Conservation (phyloP, 192 early-diverging fungal genomes). For the Podila horticola region DNA sequence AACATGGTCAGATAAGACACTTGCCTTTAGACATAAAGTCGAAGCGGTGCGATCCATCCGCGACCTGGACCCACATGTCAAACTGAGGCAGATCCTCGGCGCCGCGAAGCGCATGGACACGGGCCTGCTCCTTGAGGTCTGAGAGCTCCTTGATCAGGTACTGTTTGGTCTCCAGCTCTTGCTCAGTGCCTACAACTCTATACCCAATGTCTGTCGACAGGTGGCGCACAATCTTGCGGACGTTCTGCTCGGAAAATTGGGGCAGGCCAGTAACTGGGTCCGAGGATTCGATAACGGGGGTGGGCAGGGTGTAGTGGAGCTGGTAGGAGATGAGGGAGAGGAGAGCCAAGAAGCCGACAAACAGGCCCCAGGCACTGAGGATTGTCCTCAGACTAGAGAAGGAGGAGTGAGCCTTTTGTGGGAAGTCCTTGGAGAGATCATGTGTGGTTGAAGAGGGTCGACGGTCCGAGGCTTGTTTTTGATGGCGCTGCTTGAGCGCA, state of each 20-base stretch:
- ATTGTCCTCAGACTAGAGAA: constrained; percentile 27
- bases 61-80: constrained; percentile 70
- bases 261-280: constrained; percentile 33
- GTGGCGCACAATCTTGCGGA: constrained; percentile 57
- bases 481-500: constrained; percentile 45
- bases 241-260: constrained; percentile 67
- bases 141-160: constrained; percentile 17
- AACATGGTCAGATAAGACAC: not conserved
- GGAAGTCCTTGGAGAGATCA: constrained; percentile 4
- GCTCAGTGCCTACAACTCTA: constrained; percentile 63
- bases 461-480: constrained; percentile 3
- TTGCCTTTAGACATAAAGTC: constrained; percentile 78
- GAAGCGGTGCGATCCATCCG: constrained; percentile 74
- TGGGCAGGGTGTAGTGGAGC: constrained; percentile 30
- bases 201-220: constrained; percentile 67
- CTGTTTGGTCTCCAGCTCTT: constrained; percentile 39
- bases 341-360: constrained; percentile 25
- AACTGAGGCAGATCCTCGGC: constrained; percentile 55
- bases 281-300: constrained; percentile 26
- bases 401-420: constrained; percentile 26
- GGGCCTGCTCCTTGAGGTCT: constrained; percentile 48
- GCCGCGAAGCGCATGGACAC: constrained; percentile 47
- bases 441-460: not conserved
- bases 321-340: constrained; percentile 26
- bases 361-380: constrained; percentile 21